Evolutionary conservation across 192 early-diverging fungal genomes (phyloP).

Genomic region (Funneliformis mosseae): DNA sequence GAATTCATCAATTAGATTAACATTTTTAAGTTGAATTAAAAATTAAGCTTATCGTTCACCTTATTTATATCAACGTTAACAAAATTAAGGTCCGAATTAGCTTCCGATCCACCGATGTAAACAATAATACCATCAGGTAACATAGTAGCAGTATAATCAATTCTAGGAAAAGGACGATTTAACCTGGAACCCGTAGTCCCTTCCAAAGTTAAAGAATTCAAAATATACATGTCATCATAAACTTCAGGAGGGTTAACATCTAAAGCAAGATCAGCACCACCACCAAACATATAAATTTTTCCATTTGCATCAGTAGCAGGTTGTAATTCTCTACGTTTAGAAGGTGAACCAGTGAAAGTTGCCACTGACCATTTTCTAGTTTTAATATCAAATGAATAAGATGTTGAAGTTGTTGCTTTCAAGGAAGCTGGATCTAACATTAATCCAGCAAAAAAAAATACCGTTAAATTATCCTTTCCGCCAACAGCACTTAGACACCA

Average conservation of each 20-base stretch:
- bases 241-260: background rate
- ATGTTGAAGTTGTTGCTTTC: no score
- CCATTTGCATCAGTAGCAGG: background rate
- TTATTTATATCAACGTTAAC: background rate
- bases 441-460: no score
- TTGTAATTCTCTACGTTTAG: background rate
- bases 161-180: background rate
- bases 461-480: no score
- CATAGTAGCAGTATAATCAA: background rate
- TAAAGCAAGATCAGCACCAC: background rate
- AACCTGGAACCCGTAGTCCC: background rate
- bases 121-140: conserved; percentile 6
- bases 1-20: background rate
- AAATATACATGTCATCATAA: background rate
- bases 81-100: background rate
- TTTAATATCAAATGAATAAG: no score
- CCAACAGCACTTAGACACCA: no score
- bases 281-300: conserved; percentile 8
- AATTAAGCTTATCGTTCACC: background rate
- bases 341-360: background rate
- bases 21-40: background rate
- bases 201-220: background rate
- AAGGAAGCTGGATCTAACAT: no score
- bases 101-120: background rate
- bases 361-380: no score